Base-by-base conservation (phyloP, 106 monocot species). In the Gastrodia elata region DNA sequence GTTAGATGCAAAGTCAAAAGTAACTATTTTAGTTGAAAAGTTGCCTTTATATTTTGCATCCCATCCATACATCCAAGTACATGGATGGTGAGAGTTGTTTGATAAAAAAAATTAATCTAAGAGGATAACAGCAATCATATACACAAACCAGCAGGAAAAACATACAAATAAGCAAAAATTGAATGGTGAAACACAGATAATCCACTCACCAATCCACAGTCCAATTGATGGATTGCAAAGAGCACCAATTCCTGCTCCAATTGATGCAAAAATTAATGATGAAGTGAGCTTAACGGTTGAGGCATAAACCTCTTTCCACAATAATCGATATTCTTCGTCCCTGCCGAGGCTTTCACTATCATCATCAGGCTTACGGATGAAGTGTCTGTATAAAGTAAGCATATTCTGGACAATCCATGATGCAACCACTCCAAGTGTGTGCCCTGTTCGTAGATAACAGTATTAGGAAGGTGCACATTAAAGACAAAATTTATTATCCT, bases 241-340 rank as follows among this genome's bases (percentile, higher is more conserved):
- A 15, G 91, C 86, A 77, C 91, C 84, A 44, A 93, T 74, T 28
- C 98, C 98, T 30, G 82, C 98, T 77, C 93, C 93, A 77, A 93
- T 69, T 3, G 98, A 99, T 68, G 93, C 98, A 80, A 93, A 99
- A 76, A 85, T 77, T 68, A 98, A 82, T 70, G 98, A 91, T 37
- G 87, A 77, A 38, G 81, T 75, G 28, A 93, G 84, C 70, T 84
- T 86, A 20, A 93, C 18, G 56, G 85, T 93, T 65, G 82, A 73
- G 0, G 73, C 70, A 57, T 80, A 79, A 10, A 89, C 40, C 73
- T 84, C 88, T 68, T 75, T 98, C 36, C 76, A 58, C 61, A 91
- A 75, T 38, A 83, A 42, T 28, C 49, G 79, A 38, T 91, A 26
- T 65, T 82, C 91, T 57, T 84, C 78, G n/a, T 18, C 27, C 14